Percentiles rank a stretch among this genome's conserved stretches.
Conservation (phyloP, 352 stramenopile species). For the Pythium volutum region DNA sequence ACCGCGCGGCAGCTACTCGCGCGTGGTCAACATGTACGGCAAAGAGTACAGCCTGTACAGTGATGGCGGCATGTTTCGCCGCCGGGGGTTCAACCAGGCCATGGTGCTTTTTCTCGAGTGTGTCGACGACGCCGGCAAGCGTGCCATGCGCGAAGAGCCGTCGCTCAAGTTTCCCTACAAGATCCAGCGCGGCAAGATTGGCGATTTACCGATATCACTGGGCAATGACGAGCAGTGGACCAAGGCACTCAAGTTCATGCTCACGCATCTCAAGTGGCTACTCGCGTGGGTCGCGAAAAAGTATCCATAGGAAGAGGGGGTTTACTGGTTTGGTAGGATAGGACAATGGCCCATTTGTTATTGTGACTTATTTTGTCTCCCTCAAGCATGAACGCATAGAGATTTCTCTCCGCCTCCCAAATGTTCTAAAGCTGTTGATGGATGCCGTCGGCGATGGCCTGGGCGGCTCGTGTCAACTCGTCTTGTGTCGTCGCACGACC, state of each 20-base stretch:
- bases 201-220: constrained; percentile 82
- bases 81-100: constrained; percentile 89
- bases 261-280: constrained; percentile 90
- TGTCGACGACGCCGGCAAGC: constrained; percentile 78
- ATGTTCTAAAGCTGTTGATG: constrained; percentile 31
- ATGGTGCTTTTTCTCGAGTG: constrained; percentile 91
- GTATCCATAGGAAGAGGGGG: constrained; percentile 33
- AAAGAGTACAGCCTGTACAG: constrained; percentile 81
- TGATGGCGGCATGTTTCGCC: constrained; percentile 84
- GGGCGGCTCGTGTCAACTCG: constrained; percentile 85
- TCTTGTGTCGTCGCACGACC: constrained; percentile 86
- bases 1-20: constrained; percentile 81
- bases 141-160: constrained; percentile 87
- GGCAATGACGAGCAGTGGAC: constrained; percentile 92
- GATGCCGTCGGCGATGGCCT: constrained; percentile 71
- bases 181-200: constrained; percentile 89
- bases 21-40: constrained; percentile 83
- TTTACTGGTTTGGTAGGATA: too few species aligned
- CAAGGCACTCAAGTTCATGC: constrained; percentile 76
- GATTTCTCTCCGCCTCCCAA: not conserved
- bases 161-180: constrained; percentile 90
- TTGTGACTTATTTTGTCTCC: not conserved
- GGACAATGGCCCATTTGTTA: constrained; percentile 5
- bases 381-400: not conserved
- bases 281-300: constrained; percentile 90